A percentile compares a stretch with the other conserved stretches of the same genome.
Conservation (phyloP, 139 green algal genomes). For the Volvox africanus region DNA sequence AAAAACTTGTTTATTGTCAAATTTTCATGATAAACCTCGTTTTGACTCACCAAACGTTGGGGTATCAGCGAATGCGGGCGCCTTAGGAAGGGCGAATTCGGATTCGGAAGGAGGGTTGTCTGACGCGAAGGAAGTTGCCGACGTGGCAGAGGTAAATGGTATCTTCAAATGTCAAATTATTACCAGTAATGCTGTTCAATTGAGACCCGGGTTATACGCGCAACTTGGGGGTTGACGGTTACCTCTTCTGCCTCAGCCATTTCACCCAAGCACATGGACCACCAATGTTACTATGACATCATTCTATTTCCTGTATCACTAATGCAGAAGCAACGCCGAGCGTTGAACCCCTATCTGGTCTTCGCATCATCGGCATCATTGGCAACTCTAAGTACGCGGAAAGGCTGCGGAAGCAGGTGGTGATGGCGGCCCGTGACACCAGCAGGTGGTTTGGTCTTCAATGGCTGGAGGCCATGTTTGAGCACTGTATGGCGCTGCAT, state of each 20-base stretch:
- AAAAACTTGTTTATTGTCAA: not conserved
- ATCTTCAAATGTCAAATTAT: too few relatives aligned
- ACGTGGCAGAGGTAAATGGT: not conserved
- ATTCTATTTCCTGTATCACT: too few relatives aligned
- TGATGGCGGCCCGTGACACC: slow-evolving; percentile 60
- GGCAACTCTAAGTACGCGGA: slow-evolving; percentile 73
- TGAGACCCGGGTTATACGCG: too few relatives aligned
- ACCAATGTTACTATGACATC: too few relatives aligned
- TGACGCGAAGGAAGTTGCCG: not conserved
- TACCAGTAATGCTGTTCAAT: too few relatives aligned
- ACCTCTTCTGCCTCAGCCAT: too few relatives aligned
- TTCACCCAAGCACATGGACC: too few relatives aligned
- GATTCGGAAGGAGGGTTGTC: not conserved
- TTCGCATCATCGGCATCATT: slow-evolving; percentile 72
- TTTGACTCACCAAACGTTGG: not conserved
- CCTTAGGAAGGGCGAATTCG: not conserved
- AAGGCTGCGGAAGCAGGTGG: slow-evolving; percentile 64
- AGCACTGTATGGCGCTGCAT: too few relatives aligned
- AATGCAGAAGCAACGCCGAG: slow-evolving; percentile 5
- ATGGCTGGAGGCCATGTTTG: too few relatives aligned
- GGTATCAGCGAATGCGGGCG: not conserved
- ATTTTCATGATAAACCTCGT: not conserved
- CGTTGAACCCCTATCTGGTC: slow-evolving; percentile 73
- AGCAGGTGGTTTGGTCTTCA: not conserved
- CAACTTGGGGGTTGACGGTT: too few relatives aligned